A percentile compares a stretch with the other conserved stretches of the same genome.
phyloP scores from a whole-genome alignment of 768 basidiomycete species.

The Tulasnella sp. region DNA sequence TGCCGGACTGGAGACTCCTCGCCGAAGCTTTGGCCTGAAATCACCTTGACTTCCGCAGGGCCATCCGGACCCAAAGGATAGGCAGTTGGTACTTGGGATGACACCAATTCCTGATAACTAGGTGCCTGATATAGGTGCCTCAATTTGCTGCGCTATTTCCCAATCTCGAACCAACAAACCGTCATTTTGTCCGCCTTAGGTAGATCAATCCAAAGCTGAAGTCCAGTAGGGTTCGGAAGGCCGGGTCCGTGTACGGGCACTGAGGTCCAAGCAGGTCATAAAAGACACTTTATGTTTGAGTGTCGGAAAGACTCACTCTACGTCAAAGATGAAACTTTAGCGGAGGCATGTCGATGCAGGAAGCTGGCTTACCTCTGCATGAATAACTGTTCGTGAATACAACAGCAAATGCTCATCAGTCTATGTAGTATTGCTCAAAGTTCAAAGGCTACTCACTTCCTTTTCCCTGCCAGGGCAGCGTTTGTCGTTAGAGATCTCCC shows the following conservation, averaged over 20 bases:
- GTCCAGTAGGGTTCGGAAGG: constrained; percentile 71
- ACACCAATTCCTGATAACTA: constrained; percentile 68
- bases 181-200: constrained; percentile 72
- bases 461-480: constrained; percentile 19
- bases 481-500: background rate
- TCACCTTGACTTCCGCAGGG: constrained; percentile 73
- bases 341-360: background rate
- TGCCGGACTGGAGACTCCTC: constrained; percentile 86
- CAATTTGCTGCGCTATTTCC: constrained; percentile 30
- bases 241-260: constrained; percentile 82
- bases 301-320: background rate
- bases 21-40: constrained; percentile 87
- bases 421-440: background rate
- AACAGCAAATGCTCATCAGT: background rate
- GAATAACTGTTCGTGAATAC: constrained; percentile 53
- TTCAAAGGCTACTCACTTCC: constrained; percentile 52
- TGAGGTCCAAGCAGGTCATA: constrained; percentile 37
- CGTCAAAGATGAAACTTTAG: background rate
- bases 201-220: constrained; percentile 73
- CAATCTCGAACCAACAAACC: constrained; percentile 42
- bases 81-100: constrained; percentile 60
- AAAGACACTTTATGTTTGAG: constrained; percentile 64
- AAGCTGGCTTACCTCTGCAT: constrained; percentile 54
- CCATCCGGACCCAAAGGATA: constrained; percentile 73
- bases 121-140: constrained; percentile 56